Conservation (phyloP, 345 rosid species). For the Hirschfeldia incana region DNA sequence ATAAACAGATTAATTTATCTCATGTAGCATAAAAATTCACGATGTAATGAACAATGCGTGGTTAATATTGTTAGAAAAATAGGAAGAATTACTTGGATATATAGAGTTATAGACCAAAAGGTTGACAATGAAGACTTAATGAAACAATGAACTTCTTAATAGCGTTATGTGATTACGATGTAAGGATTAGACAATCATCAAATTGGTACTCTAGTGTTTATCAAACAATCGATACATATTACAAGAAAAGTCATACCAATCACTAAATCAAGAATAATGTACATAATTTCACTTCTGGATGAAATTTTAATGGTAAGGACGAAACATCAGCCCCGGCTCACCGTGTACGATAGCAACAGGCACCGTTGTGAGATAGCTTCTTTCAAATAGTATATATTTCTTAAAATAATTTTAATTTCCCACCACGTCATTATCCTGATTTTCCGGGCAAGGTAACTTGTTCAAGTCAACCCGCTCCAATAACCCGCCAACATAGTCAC, state of each 20-base stretch:
- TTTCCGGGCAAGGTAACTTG: conserved; percentile 86
- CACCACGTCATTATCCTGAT: conserved; percentile 47
- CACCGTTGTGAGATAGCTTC: not conserved
- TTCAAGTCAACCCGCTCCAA: conserved; percentile 77
- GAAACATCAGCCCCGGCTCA: not conserved
- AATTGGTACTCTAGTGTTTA: not conserved
- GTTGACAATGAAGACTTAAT: not conserved
- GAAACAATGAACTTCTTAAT: not conserved
- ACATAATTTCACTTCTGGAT: not conserved
- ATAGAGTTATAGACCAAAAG: not conserved
- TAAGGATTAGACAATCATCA: not conserved
- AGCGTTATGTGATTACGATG: not conserved
- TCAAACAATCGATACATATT: not conserved
- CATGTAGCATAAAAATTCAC: not conserved
- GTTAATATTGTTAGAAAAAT: not conserved
- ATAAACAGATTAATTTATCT: not conserved
- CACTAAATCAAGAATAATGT: not conserved
- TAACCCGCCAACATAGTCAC: conserved; percentile 32
- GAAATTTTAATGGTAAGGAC: not conserved
- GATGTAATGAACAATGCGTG: not conserved
- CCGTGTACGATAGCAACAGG: conserved; percentile 10
- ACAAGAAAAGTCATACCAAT: not conserved
- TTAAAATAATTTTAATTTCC: not conserved
- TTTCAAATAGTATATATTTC: not conserved
- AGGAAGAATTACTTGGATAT: not conserved